Base-by-base conservation (phyloP, 2,329 filamentous ascomycete genomes). In the Arthrobotrys iridis region DNA sequence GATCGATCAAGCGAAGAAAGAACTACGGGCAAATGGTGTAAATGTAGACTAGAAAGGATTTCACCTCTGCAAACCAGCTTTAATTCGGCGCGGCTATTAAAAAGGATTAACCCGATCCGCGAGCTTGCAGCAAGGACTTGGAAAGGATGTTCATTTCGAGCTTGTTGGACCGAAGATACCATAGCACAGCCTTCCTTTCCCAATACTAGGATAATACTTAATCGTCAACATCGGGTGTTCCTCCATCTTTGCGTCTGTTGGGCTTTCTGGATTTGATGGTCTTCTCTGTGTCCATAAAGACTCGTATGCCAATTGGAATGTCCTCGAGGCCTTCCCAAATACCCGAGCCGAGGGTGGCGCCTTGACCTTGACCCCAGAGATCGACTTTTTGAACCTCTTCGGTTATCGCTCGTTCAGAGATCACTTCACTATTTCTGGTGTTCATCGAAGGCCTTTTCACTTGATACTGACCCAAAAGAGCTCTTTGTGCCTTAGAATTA, bases 221-320 rank as follows among this genome's bases (percentile, higher is more conserved):
- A 28, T 46, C 24, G 24, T 15, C 24, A 45, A 28, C 8, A n/a
- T 35, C n/a, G n/a, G n/a, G 24, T 20, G 28, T 13, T 18, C 33
- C 33, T 18, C 30, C 28, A 35, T 13, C 28, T 41, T 30, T 58
- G 10, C 11, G 20, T 59, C 35, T 46, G 28, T 15, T 15, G 4
- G 60, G 50, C 35, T 43, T 62, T 82, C 88, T 90, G 82, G 91
- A 86, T 82, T 92, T 94, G 75, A 99, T 82, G 82, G 85, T 90
- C 86, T 98, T 98, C 84, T 99, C 95, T 74, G 90, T 93, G 84
- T 91, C 93, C 94, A 99, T 98, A 80, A 99, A 99, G 82, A 97
- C 94, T 76, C 92, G 86, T 78, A 99, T 97, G 0, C 94, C 95
- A 7, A 98, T 91, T 0, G 95, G 94, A 60, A 99, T 89, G 78